Percentiles rank a stretch among this genome's conserved stretches.
These are phyloP conservation scores for Pisolithus sp. DNA, from an alignment of 768 basidiomycete species.

Conservation along the genomic window DNA sequence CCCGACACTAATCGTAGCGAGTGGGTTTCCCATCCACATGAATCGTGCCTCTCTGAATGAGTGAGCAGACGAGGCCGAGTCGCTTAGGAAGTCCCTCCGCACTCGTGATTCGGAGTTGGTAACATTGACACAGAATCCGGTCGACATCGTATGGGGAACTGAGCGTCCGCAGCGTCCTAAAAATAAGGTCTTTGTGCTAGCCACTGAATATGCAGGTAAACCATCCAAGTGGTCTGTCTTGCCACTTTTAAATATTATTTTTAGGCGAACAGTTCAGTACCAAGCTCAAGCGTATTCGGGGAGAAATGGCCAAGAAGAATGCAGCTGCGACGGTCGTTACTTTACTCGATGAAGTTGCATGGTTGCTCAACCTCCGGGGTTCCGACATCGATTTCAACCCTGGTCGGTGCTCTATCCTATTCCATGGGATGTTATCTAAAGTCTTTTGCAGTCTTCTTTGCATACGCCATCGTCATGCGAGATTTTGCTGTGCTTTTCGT, in stretches of 20 bases:
- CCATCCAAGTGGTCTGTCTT: background rate
- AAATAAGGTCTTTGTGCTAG: slow-evolving; percentile 61
- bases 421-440: background rate
- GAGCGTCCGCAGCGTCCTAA: slow-evolving; percentile 64
- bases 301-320: slow-evolving; percentile 54
- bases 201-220: slow-evolving; percentile 67
- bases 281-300: slow-evolving; percentile 65
- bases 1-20: slow-evolving; percentile 62
- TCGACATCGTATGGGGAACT: slow-evolving; percentile 70
- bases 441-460: slow-evolving; percentile 68
- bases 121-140: slow-evolving; percentile 61
- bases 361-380: slow-evolving; percentile 90
- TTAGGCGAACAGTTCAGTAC: slow-evolving; percentile 53
- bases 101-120: slow-evolving; percentile 56
- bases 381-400: slow-evolving; percentile 89
- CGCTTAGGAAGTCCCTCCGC: slow-evolving; percentile 50
- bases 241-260: background rate
- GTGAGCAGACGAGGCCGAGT: slow-evolving; percentile 54
- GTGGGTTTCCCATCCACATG: slow-evolving; percentile 31
- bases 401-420: slow-evolving; percentile 27
- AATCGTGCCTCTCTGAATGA: background rate
- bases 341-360: slow-evolving; percentile 93
- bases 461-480: slow-evolving; percentile 75
- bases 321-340: slow-evolving; percentile 65
- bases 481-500: slow-evolving; percentile 61